These are phyloP conservation scores for Tolypocladium amazonense DNA, from an alignment of 2,329 filamentous ascomycete species.

Conservation along the genomic window DNA sequence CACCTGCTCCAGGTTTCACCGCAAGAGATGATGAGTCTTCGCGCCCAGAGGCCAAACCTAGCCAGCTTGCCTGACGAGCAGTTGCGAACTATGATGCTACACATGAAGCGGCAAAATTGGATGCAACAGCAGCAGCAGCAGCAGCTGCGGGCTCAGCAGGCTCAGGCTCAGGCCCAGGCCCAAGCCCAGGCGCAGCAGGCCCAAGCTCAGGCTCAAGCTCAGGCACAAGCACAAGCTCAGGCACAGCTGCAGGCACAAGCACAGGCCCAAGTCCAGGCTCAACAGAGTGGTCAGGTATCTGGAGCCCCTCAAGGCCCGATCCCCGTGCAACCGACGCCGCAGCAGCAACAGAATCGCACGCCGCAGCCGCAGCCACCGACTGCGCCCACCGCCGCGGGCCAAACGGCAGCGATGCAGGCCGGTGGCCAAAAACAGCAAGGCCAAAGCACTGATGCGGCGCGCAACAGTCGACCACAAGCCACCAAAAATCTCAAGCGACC, in stretches of 20 bases:
- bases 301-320: slow-evolving; percentile 36
- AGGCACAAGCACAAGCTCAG: slow-evolving; percentile 24
- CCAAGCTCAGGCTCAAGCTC: slow-evolving; percentile 22
- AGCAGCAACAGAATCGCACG: slow-evolving; percentile 34
- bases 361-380: slow-evolving; percentile 27
- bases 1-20: slow-evolving; percentile 21
- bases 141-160: slow-evolving; percentile 7
- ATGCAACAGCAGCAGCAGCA: slow-evolving; percentile 17
- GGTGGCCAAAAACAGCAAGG: slow-evolving; percentile 18
- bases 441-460: slow-evolving; percentile 14
- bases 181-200: slow-evolving; percentile 5
- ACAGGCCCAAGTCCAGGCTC: slow-evolving; percentile 23
- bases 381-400: slow-evolving; percentile 31
- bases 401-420: slow-evolving; percentile 20
- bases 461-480: slow-evolving; percentile 13
- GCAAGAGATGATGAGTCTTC: slow-evolving; percentile 21
- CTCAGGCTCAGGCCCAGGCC: slow-evolving; percentile 6
- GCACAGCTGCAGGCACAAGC: slow-evolving; percentile 20
- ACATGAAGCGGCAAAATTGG: slow-evolving; percentile 22
- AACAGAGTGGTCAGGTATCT: slow-evolving; percentile 26
- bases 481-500: slow-evolving; percentile 40
- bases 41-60: slow-evolving; percentile 13
- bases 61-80: slow-evolving; percentile 21
- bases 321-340: slow-evolving; percentile 45
- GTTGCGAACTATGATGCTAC: slow-evolving; percentile 17